phyloP scores from a whole-genome alignment of 2,329 filamentous ascomycete genomes.

The Penicillium janthinellum region DNA sequence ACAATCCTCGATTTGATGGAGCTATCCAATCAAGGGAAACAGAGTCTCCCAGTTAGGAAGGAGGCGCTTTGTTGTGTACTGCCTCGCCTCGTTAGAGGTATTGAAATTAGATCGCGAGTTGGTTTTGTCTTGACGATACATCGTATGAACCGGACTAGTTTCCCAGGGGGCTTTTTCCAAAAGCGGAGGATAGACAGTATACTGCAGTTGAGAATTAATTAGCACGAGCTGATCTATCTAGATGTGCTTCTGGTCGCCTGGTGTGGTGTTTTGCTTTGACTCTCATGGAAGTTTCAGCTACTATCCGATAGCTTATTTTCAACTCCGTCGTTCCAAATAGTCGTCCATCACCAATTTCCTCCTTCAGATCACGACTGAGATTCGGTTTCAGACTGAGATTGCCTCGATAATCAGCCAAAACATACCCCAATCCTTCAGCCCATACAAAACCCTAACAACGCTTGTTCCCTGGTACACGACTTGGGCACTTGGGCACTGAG shows the following conservation, averaged over 20 bases:
- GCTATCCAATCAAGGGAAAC: background rate
- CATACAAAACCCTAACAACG: background rate
- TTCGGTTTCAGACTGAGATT: background rate
- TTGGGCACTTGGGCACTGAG: background rate
- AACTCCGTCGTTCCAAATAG: no score
- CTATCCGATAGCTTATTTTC: background rate
- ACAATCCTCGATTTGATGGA: background rate
- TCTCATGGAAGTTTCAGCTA: no score
- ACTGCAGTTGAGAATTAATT: background rate
- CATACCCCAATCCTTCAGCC: background rate
- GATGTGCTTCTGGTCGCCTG: background rate
- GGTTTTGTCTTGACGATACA: constrained; percentile 12
- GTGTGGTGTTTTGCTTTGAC: no score
- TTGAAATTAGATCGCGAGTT: background rate
- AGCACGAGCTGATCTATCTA: background rate
- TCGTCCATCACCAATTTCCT: background rate
- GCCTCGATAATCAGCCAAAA: background rate
- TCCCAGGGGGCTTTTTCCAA: background rate
- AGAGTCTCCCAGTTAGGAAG: background rate
- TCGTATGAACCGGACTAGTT: constrained; percentile 3
- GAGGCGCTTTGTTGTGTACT: background rate
- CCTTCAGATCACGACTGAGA: background rate
- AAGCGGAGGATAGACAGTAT: background rate
- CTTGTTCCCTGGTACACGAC: background rate
- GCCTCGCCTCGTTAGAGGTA: no score